Evolutionary conservation across 2,329 filamentous ascomycete species (phyloP).

Genomic region (Penicillium sp.): DNA sequence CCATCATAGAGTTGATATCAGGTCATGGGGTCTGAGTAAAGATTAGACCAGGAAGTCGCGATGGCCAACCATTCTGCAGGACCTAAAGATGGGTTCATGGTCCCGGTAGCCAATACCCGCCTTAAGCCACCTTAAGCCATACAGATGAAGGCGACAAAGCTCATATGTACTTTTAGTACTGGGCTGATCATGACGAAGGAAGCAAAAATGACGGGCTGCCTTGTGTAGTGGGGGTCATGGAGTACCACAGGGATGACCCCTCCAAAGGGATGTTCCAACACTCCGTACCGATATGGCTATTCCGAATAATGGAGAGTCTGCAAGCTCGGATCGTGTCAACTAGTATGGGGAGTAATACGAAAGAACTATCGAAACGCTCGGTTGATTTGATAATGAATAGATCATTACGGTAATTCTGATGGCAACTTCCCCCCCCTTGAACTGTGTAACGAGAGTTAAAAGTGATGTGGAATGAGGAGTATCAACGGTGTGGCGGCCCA

Average conservation of each 20-base stretch:
- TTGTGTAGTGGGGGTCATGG: not conserved
- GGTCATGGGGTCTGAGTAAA: conserved; percentile 6
- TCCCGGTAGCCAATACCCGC: not conserved
- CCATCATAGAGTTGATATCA: conserved; percentile 9
- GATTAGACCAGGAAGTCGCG: not conserved
- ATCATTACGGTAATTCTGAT: not conserved
- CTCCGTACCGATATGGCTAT: not conserved
- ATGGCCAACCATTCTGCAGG: conserved; percentile 4
- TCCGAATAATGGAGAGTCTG: not conserved
- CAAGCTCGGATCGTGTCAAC: not conserved
- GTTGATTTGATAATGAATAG: conserved; percentile 4
- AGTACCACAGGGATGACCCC: conserved; percentile 4
- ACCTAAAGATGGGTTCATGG: not conserved
- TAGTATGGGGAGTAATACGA: not conserved
- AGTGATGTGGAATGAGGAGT: not conserved
- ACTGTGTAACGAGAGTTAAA: conserved; percentile 1
- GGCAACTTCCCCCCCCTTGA: not conserved
- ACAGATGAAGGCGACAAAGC: not conserved
- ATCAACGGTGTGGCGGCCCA: conserved; percentile 1
- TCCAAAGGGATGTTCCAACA: conserved; percentile 2
- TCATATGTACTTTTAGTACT: not conserved
- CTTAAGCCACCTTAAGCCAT: not conserved
- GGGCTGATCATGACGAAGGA: conserved; percentile 1
- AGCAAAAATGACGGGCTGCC: not conserved
- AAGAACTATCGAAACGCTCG: not conserved